Evolutionary conservation across 257 asterid species (phyloP).

Genomic region (Solanum sejunctum): DNA sequence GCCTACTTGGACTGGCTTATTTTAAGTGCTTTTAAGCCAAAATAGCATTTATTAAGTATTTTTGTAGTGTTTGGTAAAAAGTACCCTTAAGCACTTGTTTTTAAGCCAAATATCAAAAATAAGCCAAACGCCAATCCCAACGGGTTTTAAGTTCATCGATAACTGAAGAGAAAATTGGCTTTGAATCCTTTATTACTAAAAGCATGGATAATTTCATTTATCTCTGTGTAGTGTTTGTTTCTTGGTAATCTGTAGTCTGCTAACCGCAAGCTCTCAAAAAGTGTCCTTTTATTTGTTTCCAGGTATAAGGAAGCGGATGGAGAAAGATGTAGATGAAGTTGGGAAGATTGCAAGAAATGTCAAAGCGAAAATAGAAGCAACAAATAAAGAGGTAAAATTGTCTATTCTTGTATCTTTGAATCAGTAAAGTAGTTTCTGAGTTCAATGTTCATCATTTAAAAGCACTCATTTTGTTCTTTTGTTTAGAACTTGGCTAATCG

Average conservation of each 20-base stretch:
- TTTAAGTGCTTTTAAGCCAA: too few relatives aligned
- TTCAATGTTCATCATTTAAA: not conserved
- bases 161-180: not conserved
- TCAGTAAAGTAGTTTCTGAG: not conserved
- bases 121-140: too few relatives aligned
- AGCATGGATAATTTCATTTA: not conserved
- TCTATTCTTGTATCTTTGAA: not conserved
- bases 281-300: not conserved
- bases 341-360: conserved; percentile 68
- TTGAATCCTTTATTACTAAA: not conserved
- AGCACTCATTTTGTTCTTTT: not conserved
- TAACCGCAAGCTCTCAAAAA: not conserved
- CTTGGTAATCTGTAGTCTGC: not conserved
- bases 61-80: too few relatives aligned
- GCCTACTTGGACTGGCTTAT: too few relatives aligned
- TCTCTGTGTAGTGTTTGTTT: not conserved
- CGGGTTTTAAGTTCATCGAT: not conserved
- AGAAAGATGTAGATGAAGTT: conserved; percentile 77
- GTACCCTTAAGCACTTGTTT: too few relatives aligned
- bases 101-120: too few relatives aligned
- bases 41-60: too few relatives aligned
- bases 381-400: conserved; percentile 47
- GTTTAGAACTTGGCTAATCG: conserved; percentile 67
- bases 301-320: conserved; percentile 89
- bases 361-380: conserved; percentile 55